Percentiles rank a stretch among this genome's conserved stretches.
Evolutionary conservation across 2,329 filamentous ascomycete genomes (phyloP).

Genomic region (Camptophora hylomeconis): DNA sequence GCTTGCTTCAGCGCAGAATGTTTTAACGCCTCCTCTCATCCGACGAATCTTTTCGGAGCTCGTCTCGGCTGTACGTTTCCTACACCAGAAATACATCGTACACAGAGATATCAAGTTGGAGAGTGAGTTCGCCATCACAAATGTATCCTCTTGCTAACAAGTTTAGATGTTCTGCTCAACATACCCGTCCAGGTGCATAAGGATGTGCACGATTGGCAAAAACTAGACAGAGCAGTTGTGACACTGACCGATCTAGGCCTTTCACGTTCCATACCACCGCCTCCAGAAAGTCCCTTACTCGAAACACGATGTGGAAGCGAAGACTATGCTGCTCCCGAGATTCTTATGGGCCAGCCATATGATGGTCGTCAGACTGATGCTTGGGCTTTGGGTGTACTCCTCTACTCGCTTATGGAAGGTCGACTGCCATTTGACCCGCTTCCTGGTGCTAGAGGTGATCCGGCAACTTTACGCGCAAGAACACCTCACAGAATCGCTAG

Average conservation of each 20-base stretch:
- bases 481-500: conserved; percentile 91
- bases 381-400: conserved; percentile 85
- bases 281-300: conserved; percentile 69
- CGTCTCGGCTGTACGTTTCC: conserved; percentile 70
- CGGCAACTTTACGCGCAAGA: conserved; percentile 61
- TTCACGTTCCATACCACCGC: conserved; percentile 63
- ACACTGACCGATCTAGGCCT: conserved; percentile 88
- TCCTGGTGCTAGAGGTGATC: conserved; percentile 60
- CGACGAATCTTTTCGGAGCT: conserved; percentile 83
- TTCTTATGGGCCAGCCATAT: conserved; percentile 89
- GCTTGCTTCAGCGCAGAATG: conserved; percentile 60
- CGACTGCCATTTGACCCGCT: conserved; percentile 84
- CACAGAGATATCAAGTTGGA: conserved; percentile 97
- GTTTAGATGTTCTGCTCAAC: conserved; percentile 77
- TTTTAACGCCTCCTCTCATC: conserved; percentile 57
- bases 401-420: conserved; percentile 90
- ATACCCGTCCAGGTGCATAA: conserved; percentile 55
- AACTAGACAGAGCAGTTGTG: conserved; percentile 68
- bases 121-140: too few relatives aligned
- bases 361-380: conserved; percentile 85
- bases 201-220: conserved; percentile 55
- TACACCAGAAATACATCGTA: conserved; percentile 76
- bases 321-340: conserved; percentile 93
- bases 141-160: conserved; percentile 16
- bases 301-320: conserved; percentile 90